Evolutionary conservation across 1,284 basidiomycete genomes (phyloP).

Genomic region (Trichosporon ovoides): DNA sequence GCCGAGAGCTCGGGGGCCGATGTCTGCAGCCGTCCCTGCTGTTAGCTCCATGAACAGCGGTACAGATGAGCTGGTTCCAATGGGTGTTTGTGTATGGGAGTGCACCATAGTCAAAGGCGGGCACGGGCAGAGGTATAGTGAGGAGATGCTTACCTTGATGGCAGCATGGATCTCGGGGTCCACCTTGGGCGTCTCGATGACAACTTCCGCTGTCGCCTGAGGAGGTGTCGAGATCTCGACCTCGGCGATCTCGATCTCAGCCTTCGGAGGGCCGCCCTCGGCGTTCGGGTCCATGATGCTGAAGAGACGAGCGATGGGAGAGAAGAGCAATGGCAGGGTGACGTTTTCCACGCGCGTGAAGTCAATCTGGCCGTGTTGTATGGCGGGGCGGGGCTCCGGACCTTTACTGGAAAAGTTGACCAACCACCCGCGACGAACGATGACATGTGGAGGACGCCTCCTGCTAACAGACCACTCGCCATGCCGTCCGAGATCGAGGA

Average conservation of each 20-base stretch:
- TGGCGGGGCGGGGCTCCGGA: slow-evolving; percentile 5
- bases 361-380: not conserved
- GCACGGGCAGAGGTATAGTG: not conserved
- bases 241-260: slow-evolving; percentile 35
- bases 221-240: slow-evolving; percentile 28
- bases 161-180: slow-evolving; percentile 35
- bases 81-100: no score
- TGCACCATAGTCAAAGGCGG: no score
- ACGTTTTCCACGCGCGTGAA: not conserved
- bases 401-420: slow-evolving; percentile 6
- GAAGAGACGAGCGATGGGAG: not conserved
- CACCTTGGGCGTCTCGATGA: slow-evolving; percentile 18
- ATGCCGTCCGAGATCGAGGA: slow-evolving; percentile 34
- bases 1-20: slow-evolving; percentile 9
- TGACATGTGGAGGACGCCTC: not conserved
- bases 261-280: slow-evolving; percentile 34
- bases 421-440: not conserved
- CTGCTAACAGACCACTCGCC: not conserved
- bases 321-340: slow-evolving; percentile 6
- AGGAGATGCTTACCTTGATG: slow-evolving; percentile 7
- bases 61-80: no score
- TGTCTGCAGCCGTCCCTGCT: slow-evolving; percentile 17
- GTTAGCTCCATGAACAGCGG: not conserved
- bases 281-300: slow-evolving; percentile 43
- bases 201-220: no score